Base-by-base conservation (phyloP, 345 rosid genomes). In the Euphorbia pulcherrima region DNA sequence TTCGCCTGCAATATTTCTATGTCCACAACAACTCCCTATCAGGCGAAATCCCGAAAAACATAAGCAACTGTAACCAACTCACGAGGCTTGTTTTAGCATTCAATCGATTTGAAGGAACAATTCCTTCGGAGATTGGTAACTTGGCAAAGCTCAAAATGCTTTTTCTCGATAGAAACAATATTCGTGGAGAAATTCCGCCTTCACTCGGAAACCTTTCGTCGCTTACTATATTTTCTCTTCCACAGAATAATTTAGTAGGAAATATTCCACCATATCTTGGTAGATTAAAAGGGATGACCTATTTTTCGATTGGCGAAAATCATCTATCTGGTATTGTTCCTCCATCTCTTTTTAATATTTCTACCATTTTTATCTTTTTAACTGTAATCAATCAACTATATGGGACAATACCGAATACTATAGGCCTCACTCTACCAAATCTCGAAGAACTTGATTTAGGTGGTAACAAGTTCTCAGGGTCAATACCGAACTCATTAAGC, bases 401-500 rank as follows among this genome's bases (percentile, higher is more conserved):
- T 7, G 78, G 72, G 0, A 44, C 35, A 20, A 50, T 77, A 14
- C 70, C 75, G 2, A 48, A 26, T 1, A 52, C 70, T 14, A 65
- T 70, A 16, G 72, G 72, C 55, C 29, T 67, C 21, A 44, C 71
- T n/a, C 67, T 74, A 33, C 74, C 65, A 5, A 61, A 68, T 39
- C 44, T 48, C 1, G 24, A 50, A 50, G 24, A 0, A 14, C 4
- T 21, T 69, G 0, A 24, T 27, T 27, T 70, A 1, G 76, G 70
- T 39, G 33, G 0, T 0, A 78, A 84, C n/a, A 37, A 44, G 12
- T 60, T 84, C 35, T 69, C 56, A 0, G 85, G 84, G 6, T 6
- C 30, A 2, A 72, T 81, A 6, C 59, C 58, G 6, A 35, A 29
- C 51, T 65, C 68, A 8, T 28, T 65, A 6, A 18, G 21, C 58